phyloP scores from a whole-genome alignment of 176 grass and related monocot species.

The Zea mays region Zm-B73-REFERENCE-NAM-5.0 NC_050105.1:122438501-122439000 shows the following conservation, averaged over 20 bases:
- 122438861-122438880: no score
- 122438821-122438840: conserved; percentile 44
- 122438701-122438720: conserved; percentile 85
- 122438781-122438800: conserved; percentile 32
- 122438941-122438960: conserved; percentile 34
- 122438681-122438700: conserved; percentile 78
- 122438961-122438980: conserved; percentile 28
- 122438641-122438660: conserved; percentile 71
- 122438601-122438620: not conserved
- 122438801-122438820: conserved; percentile 29
- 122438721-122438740: conserved; percentile 50
- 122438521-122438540: not conserved
- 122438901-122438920: not conserved
- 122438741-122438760: conserved; percentile 10
- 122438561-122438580: not conserved
- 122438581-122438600: not conserved
- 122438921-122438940: not conserved
- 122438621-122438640: conserved; percentile 88
- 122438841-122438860: not conserved
- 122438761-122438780: not conserved
- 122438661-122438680: conserved; percentile 78
- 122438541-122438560: not conserved
- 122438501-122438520: not conserved
- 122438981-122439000: conserved; percentile 39
- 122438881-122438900: not conserved